These are phyloP conservation scores for Drechslera avenae DNA, from an alignment of 2,329 filamentous ascomycete genomes.

Conservation along the genomic window DNA sequence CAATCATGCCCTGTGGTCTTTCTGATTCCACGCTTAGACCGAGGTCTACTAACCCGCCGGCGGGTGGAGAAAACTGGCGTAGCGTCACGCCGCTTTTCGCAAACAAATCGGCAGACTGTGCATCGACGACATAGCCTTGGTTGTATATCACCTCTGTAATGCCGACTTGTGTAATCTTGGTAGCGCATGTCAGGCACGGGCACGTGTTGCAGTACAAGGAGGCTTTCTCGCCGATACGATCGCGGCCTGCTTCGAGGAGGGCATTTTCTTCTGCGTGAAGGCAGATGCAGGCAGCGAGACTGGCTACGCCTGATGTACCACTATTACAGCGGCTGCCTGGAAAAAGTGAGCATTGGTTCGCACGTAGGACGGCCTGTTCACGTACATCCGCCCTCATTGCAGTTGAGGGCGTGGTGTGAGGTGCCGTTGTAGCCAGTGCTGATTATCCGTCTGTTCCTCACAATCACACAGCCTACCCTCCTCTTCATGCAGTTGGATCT, in stretches of 20 bases:
- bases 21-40: constrained; percentile 14
- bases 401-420: constrained; percentile 86
- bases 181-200: constrained; percentile 94
- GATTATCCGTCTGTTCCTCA: constrained; percentile 83
- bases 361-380: neutral
- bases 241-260: constrained; percentile 88
- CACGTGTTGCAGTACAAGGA: constrained; percentile 95
- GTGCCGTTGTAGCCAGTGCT: constrained; percentile 98
- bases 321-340: constrained; percentile 76
- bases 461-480: constrained; percentile 90
- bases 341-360: neutral
- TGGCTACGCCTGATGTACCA: constrained; percentile 70
- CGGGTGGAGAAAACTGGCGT: constrained; percentile 77
- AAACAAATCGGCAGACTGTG: constrained; percentile 77
- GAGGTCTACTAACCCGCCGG: constrained; percentile 40
- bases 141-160: constrained; percentile 95
- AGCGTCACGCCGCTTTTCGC: constrained; percentile 80
- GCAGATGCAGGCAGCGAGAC: constrained; percentile 86
- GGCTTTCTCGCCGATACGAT: constrained; percentile 80
- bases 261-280: constrained; percentile 99
- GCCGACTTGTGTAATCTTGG: constrained; percentile 97
- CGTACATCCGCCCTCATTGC: constrained; percentile 85
- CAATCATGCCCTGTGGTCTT: too few species aligned
- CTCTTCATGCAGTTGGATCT: constrained; percentile 98
- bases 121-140: constrained; percentile 93